Conservation (phyloP, 495 filamentous ascomycete species). For the Haplographium delicatum region DNA sequence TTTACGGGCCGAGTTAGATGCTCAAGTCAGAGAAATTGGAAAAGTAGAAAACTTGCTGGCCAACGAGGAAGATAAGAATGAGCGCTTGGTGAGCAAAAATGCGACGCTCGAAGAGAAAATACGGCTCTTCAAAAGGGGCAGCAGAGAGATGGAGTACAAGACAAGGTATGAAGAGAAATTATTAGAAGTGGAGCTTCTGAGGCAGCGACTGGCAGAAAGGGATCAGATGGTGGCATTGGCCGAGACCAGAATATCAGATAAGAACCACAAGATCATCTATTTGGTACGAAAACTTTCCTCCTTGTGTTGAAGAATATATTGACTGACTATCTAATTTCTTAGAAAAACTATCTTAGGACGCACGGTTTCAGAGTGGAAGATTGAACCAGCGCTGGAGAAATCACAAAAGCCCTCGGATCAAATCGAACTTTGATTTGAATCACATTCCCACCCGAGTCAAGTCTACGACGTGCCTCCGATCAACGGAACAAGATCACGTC, state of each 20-base stretch:
- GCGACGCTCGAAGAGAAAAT: constrained; percentile 52
- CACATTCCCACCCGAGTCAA: no score
- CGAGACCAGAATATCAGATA: constrained; percentile 48
- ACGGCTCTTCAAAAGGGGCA: constrained; percentile 38
- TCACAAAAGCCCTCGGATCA: no score
- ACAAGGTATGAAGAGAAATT: constrained; percentile 47
- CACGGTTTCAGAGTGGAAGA: constrained; percentile 13
- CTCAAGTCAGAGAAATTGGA: constrained; percentile 7
- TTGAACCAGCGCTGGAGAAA: no score
- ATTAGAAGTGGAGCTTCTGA: constrained; percentile 52
- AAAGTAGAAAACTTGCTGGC: constrained; percentile 43
- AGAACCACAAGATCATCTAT: constrained; percentile 37
- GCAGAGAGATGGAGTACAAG: constrained; percentile 33
- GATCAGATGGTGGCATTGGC: constrained; percentile 53
- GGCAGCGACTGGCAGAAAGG: constrained; percentile 42
- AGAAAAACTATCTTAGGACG: constrained; percentile 10
- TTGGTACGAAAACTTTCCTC: no score
- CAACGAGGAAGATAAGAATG: constrained; percentile 48
- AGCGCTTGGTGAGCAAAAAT: constrained; percentile 50
- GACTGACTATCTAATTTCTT: no score
- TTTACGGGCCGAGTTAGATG: constrained; percentile 8
- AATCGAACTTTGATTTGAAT: no score
- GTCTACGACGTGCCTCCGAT: no score
- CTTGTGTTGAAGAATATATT: no score
- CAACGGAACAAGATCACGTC: no score